These are phyloP conservation scores for Rhizophagus prolifer DNA, from an alignment of 192 early-diverging fungal genomes.

Conservation along the genomic window DNA sequence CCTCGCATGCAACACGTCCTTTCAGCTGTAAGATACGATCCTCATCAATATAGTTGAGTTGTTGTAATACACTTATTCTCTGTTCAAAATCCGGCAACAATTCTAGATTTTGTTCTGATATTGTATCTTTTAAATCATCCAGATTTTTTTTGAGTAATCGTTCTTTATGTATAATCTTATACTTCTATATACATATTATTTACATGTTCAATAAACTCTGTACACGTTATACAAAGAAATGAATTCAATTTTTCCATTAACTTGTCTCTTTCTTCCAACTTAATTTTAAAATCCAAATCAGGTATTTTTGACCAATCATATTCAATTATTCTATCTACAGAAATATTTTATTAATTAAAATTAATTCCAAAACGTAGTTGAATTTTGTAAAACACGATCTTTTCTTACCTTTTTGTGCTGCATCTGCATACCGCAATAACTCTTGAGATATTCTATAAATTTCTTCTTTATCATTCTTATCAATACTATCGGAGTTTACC, in stretches of 20 bases:
- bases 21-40: constrained; percentile 89
- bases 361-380: background rate
- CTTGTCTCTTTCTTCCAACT: constrained; percentile 55
- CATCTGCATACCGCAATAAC: constrained; percentile 34
- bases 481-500: background rate
- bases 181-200: constrained; percentile 39
- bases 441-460: constrained; percentile 34
- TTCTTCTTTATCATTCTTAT: constrained; percentile 37
- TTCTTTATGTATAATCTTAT: constrained; percentile 52
- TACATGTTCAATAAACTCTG: constrained; percentile 77
- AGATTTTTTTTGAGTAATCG: constrained; percentile 66
- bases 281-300: constrained; percentile 84
- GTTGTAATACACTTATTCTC: constrained; percentile 81
- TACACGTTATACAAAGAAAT: constrained; percentile 74
- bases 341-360: constrained; percentile 25
- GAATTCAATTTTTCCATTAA: constrained; percentile 50
- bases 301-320: constrained; percentile 85
- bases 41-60: constrained; percentile 79
- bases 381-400: background rate
- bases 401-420: constrained; percentile 34
- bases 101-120: constrained; percentile 92
- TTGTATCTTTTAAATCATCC: constrained; percentile 69
- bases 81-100: constrained; percentile 91
- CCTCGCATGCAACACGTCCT: constrained; percentile 93
- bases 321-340: constrained; percentile 51